Evolutionary conservation across 192 early-diverging fungal genomes (phyloP).

Genomic region (Podila epigama): DNA sequence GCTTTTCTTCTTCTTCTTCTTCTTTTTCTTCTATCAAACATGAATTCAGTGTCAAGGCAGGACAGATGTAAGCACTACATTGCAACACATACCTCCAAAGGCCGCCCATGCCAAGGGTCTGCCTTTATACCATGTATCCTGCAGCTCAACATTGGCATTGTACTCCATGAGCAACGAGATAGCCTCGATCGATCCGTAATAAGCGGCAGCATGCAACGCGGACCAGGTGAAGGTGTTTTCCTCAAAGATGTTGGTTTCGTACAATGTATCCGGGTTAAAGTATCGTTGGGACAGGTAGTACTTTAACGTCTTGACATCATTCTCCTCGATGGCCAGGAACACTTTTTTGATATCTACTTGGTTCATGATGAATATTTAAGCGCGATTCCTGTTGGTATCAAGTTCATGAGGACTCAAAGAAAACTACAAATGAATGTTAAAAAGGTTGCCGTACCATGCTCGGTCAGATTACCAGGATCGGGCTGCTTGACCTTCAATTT

Average conservation of each 20-base stretch:
- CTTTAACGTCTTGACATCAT: slow-evolving; percentile 26
- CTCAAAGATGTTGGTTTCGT: slow-evolving; percentile 39
- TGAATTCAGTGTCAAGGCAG: not conserved
- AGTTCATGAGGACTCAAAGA: not conserved
- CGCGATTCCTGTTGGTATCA: not conserved
- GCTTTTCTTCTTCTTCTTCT: no score
- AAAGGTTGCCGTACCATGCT: slow-evolving; percentile 17
- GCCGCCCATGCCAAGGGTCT: slow-evolving; percentile 93
- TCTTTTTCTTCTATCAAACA: not conserved
- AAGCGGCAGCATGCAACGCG: slow-evolving; percentile 86
- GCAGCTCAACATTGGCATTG: slow-evolving; percentile 80
- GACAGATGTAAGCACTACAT: no score
- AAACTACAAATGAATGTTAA: not conserved
- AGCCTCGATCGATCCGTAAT: slow-evolving; percentile 76
- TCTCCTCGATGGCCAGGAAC: slow-evolving; percentile 38
- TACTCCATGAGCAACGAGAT: slow-evolving; percentile 71
- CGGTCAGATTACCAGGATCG: slow-evolving; percentile 21
- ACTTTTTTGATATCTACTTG: slow-evolving; percentile 26
- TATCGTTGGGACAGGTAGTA: slow-evolving; percentile 25
- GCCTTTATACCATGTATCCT: slow-evolving; percentile 86
- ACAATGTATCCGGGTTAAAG: slow-evolving; percentile 34
- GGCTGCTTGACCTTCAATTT: slow-evolving; percentile 48
- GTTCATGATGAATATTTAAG: not conserved
- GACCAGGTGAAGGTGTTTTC: slow-evolving; percentile 81
- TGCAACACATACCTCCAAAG: slow-evolving; percentile 64